Base-by-base conservation (phyloP, 208 protist species). In the Leishmania aethiopica region DNA sequence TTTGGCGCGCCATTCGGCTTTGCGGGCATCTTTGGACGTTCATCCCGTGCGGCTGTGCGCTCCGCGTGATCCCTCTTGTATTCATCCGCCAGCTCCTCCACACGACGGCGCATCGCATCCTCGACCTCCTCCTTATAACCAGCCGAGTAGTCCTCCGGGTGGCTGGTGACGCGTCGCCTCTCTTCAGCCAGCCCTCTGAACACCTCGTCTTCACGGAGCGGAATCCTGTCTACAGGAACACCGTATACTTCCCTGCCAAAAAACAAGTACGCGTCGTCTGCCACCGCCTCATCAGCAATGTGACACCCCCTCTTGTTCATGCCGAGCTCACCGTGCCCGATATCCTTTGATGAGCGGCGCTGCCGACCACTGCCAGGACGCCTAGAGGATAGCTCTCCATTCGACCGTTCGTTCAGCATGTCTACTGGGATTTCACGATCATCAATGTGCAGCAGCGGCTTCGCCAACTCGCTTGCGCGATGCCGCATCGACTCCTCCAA, bases 141-240 rank as follows among this genome's bases (percentile, higher is more conserved):
- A 25, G 81, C 19, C 15, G 81, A 70, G 76, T 80, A 84, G 2
- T 66, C 28, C 47, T 80, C 76, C 3, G 75, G 75, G 69, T 72
- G 75, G 49, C 75, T 76, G 1, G 74, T 69, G 17, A 35, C 60
- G 35, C 80, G 53, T 42, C 80, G 81, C 51, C 89, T 87, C 86
- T 94, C 75, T 55, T 89, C 74, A 72, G 94, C 90, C n/a, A 96
- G 84, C 19, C 87, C 73, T 40, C 60, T 70, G 78, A 96, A 94
- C 17, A 79, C 55, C 10, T 79, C 69, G 59, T 96, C 93, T 11
- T 86, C 78, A 72, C 92, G 87, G 67, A 95, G 80, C 6, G 84
- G 82, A 32, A 96, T 69, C 78, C 87, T 85, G 42, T 85, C 83
- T 51, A 90, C 73, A 2, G 84, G 79, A 25, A 96, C 86, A 59